These are phyloP conservation scores for Dispira parvispora DNA, from an alignment of 192 early-diverging fungal genomes.

Conservation along the genomic window DNA sequence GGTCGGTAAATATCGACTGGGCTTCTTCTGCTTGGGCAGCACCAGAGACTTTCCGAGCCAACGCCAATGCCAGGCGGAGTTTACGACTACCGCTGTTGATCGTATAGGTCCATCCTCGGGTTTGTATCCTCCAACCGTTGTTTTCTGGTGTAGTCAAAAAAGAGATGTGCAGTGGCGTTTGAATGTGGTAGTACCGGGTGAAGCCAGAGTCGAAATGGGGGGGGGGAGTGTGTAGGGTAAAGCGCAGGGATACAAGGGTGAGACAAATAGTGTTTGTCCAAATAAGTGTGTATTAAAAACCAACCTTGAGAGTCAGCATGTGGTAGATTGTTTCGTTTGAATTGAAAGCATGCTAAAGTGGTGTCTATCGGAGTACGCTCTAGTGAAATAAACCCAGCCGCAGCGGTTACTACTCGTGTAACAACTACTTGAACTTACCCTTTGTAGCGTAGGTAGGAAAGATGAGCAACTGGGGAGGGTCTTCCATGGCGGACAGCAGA, in stretches of 20 bases:
- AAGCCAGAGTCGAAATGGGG: not conserved
- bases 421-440: slow-evolving; percentile 3
- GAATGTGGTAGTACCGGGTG: too few relatives aligned
- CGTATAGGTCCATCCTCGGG: slow-evolving; percentile 11
- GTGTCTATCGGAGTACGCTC: not conserved
- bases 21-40: not conserved
- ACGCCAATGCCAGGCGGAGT: not conserved
- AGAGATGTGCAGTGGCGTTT: not conserved
- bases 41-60: slow-evolving; percentile 1
- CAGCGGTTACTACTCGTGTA: not conserved
- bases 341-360: too few relatives aligned
- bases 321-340: not conserved
- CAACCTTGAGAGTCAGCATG: not conserved
- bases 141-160: not conserved
- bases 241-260: not conserved
- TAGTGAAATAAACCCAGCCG: not conserved
- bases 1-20: slow-evolving; percentile 2
- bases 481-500: not conserved
- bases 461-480: not conserved
- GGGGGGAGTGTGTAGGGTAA: not conserved
- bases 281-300: not conserved
- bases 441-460: slow-evolving; percentile 12
- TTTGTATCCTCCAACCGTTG: slow-evolving; percentile 6
- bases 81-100: slow-evolving; percentile 4
- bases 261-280: not conserved